Base-by-base conservation (phyloP, 805 yeast genomes). In the Candida schatavii region DNA sequence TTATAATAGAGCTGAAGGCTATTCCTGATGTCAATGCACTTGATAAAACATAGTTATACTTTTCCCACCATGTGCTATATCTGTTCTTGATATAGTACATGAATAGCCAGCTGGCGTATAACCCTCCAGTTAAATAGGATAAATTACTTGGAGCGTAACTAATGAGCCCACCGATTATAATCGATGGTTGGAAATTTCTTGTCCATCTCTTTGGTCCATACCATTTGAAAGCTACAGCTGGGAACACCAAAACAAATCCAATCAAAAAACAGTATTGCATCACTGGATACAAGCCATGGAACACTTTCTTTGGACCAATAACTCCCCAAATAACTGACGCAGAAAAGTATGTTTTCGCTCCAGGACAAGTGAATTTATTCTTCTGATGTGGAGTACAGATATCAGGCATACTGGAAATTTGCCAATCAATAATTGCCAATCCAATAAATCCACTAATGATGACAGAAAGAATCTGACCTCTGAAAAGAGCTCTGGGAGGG, bases 401-500 rank as follows among this genome's bases (percentile, higher is more conserved):
- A 36, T 49, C 61, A 10, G 51, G 34, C 47, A 48, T 64, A 66
- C 19, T 57, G 49, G 37, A 70, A 54, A 53, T 61, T 51, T 30
- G 51, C 56, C 50, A 69, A 44, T 29, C 15, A 15, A 29, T 29
- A 29, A 29, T 18, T 6, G 32, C 32, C 14, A 29, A 29, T 14
- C 32, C 42, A 34, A 62, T 47, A 30, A 61, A 59, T 0, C 63
- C 50, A 22, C 51, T 39, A 11, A 62, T 41, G 22, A 57, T 47
- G 1, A 52, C 55, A 6, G 64, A 55, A 19, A 57, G 41, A 28
- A 64, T 43, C 50, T 64, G 68, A 32, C 49, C 45, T 58, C 72
- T 56, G 61, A 83, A 80, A 54, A 80, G 59, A 1, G 78, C 64
- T 46, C 82, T 66, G 5, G 86, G 87, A 0, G 83, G 76, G 29